Percentiles rank a stretch among this genome's conserved stretches.
These are phyloP conservation scores for Daldinia decipiens DNA, from an alignment of 495 filamentous ascomycete species.

Conservation along the genomic window DNA sequence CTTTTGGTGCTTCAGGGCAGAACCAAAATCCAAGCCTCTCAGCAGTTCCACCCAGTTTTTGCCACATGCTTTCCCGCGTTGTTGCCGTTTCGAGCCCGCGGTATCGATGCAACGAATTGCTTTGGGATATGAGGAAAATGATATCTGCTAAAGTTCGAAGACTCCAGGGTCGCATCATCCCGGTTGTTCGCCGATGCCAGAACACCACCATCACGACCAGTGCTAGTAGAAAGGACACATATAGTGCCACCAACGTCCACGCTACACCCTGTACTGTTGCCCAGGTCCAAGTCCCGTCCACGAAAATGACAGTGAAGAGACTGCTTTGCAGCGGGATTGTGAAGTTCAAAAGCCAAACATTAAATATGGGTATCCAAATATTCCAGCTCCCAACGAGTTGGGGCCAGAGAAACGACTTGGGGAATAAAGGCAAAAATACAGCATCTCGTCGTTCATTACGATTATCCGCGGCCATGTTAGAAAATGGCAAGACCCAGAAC, in stretches of 20 bases:
- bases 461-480: slow-evolving; percentile 71
- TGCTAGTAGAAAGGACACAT: slow-evolving; percentile 71
- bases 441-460: slow-evolving; percentile 59
- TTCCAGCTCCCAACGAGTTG: slow-evolving; percentile 57
- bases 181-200: slow-evolving; percentile 67
- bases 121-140: slow-evolving; percentile 76
- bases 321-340: slow-evolving; percentile 60
- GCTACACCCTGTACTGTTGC: slow-evolving; percentile 76
- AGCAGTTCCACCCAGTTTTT: slow-evolving; percentile 60
- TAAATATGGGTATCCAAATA: slow-evolving; percentile 55
- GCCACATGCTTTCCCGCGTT: slow-evolving; percentile 60
- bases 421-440: slow-evolving; percentile 63
- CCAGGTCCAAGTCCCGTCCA: slow-evolving; percentile 74
- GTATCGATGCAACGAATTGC: slow-evolving; percentile 78
- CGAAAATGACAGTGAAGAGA: slow-evolving; percentile 57
- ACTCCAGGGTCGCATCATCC: slow-evolving; percentile 78
- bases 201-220: slow-evolving; percentile 61
- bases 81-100: slow-evolving; percentile 64
- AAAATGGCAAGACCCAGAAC: slow-evolving; percentile 82
- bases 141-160: slow-evolving; percentile 82
- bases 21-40: slow-evolving; percentile 88
- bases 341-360: slow-evolving; percentile 59
- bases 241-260: slow-evolving; percentile 81
- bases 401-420: slow-evolving; percentile 61
- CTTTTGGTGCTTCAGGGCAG: slow-evolving; percentile 38